These are phyloP conservation scores for Gentiana dahurica DNA, from an alignment of 257 asterid genomes.

Conservation along the genomic window DNA sequence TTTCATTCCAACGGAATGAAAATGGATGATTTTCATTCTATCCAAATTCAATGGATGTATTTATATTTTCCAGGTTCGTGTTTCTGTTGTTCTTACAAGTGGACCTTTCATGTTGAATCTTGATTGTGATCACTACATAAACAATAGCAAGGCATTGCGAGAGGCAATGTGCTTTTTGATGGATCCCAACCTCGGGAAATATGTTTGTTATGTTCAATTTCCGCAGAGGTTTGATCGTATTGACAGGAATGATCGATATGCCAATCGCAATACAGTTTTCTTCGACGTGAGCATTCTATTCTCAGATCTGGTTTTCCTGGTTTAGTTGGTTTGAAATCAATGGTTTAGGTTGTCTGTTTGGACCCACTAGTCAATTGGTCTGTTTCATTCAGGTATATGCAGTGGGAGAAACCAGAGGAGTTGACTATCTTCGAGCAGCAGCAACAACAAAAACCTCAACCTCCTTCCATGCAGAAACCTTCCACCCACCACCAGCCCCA, in stretches of 20 bases:
- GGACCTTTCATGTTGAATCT: conserved; percentile 98
- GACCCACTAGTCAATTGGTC: not conserved
- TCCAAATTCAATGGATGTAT: not conserved
- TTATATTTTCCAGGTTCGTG: conserved; percentile 66
- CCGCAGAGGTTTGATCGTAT: conserved; percentile 98
- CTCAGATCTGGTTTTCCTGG: not conserved
- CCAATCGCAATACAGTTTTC: conserved; percentile 93
- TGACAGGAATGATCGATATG: conserved; percentile 86
- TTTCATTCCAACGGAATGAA: too few species aligned
- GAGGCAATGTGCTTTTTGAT: conserved; percentile 95
- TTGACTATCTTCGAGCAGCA: too few species aligned
- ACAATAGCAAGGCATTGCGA: conserved; percentile 96
- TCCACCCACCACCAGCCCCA: too few species aligned
- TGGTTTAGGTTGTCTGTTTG: too few species aligned
- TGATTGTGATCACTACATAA: conserved; percentile 97
- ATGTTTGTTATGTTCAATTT: conserved; percentile 92
- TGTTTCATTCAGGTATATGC: too few species aligned
- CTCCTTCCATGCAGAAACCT: too few species aligned
- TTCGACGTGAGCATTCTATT: conserved; percentile 64
- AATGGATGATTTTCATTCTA: too few species aligned
- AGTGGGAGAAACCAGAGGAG: too few species aligned
- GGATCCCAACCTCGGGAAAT: conserved; percentile 98
- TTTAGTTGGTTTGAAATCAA: not conserved
- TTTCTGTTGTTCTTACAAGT: conserved; percentile 93
- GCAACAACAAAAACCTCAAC: too few species aligned